Evolutionary conservation across 768 basidiomycete species (phyloP), one percentile per base, ranked within the genome.

Genomic region (Russula sp.): DNA sequence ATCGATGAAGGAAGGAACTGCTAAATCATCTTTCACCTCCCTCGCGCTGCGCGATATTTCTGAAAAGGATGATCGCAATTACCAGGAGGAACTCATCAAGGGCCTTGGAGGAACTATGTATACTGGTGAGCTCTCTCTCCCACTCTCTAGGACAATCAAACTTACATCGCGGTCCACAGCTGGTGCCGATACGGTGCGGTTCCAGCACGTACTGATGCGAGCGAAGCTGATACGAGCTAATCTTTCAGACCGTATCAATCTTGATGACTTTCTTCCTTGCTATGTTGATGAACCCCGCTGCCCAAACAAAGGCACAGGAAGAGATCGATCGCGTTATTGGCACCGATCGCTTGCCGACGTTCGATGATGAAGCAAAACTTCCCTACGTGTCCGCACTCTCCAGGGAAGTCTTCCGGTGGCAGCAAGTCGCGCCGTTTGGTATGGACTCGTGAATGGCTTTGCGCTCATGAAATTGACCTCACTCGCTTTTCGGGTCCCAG

Each of bases 321-420:
- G 72, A 74, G 54, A 62, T 74, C 6, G 73, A 73, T 49, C 49
- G 53, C 6, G 67, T 73, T 2, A 47, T 73, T 4, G 71, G 71
- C 18, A 55, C 20, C 4, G 65, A 70, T 18, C 68, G 72, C 18
- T 54, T 74, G 4, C 75, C 75, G 1, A 68, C 61, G 1, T 62
- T 69, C 32, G 64, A 66, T 5, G 73, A 73, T 51, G 62, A 64
- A 31, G 10, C 57, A 6, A 62, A 61, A 8, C 67, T 71, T 18
- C 70, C 70, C 6, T 73, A 68, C 51, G 42, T 72, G 35, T 52
- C 59, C 2, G 71, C 68, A 18, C 51, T 73, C 0, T 18, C 68
- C 31, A 67, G 61, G 55, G 71, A 72, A 57, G 63, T 68, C 31
- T 64, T 71, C 40, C 55, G 72, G 5, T 73, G 70, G 72, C 58